Percentiles rank a stretch among this genome's conserved stretches.
Evolutionary conservation across 768 basidiomycete species (phyloP).

Genomic region (Pilatotrama ljubarskyi): DNA sequence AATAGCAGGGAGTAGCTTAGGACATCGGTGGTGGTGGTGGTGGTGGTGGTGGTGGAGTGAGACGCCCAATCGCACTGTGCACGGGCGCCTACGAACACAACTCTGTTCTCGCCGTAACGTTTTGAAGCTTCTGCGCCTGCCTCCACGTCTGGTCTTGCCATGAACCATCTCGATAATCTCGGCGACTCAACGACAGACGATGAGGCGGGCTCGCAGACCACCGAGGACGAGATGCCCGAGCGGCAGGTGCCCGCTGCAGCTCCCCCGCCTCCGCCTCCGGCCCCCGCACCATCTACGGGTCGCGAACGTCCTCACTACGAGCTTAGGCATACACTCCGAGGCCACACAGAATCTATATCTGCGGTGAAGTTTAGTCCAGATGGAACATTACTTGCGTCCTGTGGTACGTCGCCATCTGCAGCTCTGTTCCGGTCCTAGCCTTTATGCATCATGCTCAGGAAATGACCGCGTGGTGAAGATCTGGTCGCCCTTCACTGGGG

Average conservation of each 20-base stretch:
- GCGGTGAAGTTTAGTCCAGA: conserved; percentile 92
- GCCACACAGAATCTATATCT: conserved; percentile 83
- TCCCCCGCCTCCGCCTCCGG: conserved; percentile 37
- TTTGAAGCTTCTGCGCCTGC: too few species aligned
- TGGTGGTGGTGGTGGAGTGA: neutral
- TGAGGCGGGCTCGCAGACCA: conserved; percentile 77
- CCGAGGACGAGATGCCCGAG: conserved; percentile 80
- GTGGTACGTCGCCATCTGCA: conserved; percentile 52
- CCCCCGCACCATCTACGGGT: conserved; percentile 28
- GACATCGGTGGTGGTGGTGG: neutral
- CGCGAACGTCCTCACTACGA: conserved; percentile 64
- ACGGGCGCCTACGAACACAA: too few species aligned
- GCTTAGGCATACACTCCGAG: conserved; percentile 64
- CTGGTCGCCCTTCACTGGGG: conserved; percentile 80
- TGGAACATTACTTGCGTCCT: conserved; percentile 83
- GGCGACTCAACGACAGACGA: conserved; percentile 52
- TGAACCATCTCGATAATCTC: conserved; percentile 23
- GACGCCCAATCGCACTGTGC: too few species aligned
- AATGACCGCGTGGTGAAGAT: conserved; percentile 80
- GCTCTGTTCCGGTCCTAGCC: neutral
- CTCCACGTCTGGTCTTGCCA: neutral
- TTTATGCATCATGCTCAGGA: conserved; percentile 40
- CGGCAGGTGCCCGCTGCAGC: conserved; percentile 47
- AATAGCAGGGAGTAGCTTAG: too few species aligned
- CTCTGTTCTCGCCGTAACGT: too few species aligned